Base-by-base conservation (phyloP, 306 rosid genomes). In the Rosa multiflora region DNA sequence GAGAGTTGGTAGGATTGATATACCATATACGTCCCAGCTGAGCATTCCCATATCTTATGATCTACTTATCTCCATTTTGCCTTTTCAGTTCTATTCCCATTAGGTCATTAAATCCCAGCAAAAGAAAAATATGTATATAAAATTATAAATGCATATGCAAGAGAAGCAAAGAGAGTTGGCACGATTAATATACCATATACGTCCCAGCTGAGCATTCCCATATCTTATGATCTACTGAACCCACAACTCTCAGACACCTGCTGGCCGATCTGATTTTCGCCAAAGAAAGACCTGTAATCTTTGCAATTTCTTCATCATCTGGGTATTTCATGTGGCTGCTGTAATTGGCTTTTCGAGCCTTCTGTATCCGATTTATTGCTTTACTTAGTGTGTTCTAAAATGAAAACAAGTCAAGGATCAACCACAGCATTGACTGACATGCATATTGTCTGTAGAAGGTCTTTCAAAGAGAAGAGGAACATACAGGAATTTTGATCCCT, bases 281-380 rank as follows among this genome's bases (percentile, higher is more conserved):
- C 80, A 95, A 78, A 67, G 99, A 89, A 83, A 95, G 95, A 58
- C 97, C 97, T 6, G 97, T 92, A 77, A 85, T 82, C 83, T 79
- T 92, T 74, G 98, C 90, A 74, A 95, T 87, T 73, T 91, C 94
- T 58, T 49, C 81, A 72, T 95, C 96, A 52, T 91, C 87, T 8
- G 90, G 86, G 80, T 76, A 75, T 78, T 83, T 88, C 82, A 75
- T 80, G 67, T 75, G 63, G 71, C 78, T 74, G 63, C 59, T 84
- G 88, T 83, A 82, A 79, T 83, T 66, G 75, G 81, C 47, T 82
- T 89, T 95, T 58, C 89, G 88, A 59, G 95, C 91, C 79, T 82
- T 92, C 82, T 86, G 92, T 79, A 95, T 91, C 91, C 83, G 92
- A 82, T 72, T 91, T 72, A 92, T 81, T 55, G 94, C 91, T 86